phyloP scores from a whole-genome alignment of 148 eudicot species.

The Salicornia ramosissima region DNA sequence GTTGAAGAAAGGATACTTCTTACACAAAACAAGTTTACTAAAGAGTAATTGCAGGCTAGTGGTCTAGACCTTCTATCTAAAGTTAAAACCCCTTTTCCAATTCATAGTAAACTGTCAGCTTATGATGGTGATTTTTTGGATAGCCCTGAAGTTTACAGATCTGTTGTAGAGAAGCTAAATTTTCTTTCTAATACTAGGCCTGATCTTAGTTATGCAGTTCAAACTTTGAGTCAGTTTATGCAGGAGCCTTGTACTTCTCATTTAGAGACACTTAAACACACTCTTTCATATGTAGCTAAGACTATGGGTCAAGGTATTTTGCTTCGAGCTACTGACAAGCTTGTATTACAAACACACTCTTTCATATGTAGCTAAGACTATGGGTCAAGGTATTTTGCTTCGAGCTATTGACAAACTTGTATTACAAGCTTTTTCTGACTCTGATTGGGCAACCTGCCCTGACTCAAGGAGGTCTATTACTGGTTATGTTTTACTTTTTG shows the following conservation, averaged over 20 bases:
- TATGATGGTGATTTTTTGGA: not conserved
- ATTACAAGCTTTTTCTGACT: not conserved
- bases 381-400: not conserved
- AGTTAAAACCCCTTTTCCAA: not conserved
- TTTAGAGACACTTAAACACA: not conserved
- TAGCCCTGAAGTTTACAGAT: too few relatives aligned
- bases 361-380: not conserved
- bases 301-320: not conserved
- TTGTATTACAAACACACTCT: not conserved
- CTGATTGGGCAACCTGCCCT: not conserved
- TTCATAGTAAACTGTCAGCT: not conserved
- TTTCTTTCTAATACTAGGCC: not conserved
- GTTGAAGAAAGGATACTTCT: too few relatives aligned
- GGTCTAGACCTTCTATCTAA: too few relatives aligned
- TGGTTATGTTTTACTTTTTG: not conserved
- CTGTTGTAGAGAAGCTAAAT: not conserved
- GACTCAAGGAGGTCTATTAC: not conserved
- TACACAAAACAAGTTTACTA: too few relatives aligned
- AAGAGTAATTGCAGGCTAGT: too few relatives aligned
- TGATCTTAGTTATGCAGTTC: not conserved
- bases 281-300: not conserved
- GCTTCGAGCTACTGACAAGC: not conserved
- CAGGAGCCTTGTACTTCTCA: not conserved
- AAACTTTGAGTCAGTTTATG: not conserved
- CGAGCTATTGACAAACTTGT: not conserved